Base-by-base conservation (phyloP, 352 stramenopile genomes). In the Pythium folliculosum region DNA sequence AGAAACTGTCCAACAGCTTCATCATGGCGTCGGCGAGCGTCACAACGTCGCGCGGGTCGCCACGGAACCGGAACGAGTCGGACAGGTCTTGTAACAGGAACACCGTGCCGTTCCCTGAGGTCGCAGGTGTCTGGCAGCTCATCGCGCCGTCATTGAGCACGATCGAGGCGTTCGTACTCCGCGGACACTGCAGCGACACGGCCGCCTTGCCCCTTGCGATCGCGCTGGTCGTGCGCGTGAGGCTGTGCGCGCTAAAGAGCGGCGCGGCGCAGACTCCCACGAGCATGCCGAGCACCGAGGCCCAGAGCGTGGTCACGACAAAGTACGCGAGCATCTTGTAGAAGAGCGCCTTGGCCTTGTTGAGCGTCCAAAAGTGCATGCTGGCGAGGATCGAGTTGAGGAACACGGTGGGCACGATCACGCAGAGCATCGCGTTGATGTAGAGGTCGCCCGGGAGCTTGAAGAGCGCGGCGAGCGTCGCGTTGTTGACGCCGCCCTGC, bases 51-150 rank as follows among this genome's bases (percentile, higher is more conserved):
- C 51, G 38, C 17, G 25, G 43, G 37, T 66, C 58, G n/a, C 21
- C 25, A 3, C 51, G 49, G 12, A 70, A 40, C 35, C 54, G 77
- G 69, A 68, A 89, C 43, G 51, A 61, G 30, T 68, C 58, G 30
- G 68, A 67, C 32, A 80, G 44, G 25, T 88, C 78, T 47, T 91
- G 70, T 9, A 91, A 22, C 16, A 80, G 45, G 55, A 91, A 87
- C 16, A 44, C 62, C 19, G 82, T 86, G 9, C 67, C 60, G 61
- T 88, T 89, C 17, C 66, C 37, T 23, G 63, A 22, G n/a, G 35
- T 53, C 23, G 32, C 51, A 6, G 8, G 43, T 52, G 12, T 37
- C 44, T 44, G 44, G 60, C 65, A 65, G 61, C 54, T 71, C 67
- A 82, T 43, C 52, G 30, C 23, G 0, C 82, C 82, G 63, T 84